Conservation (phyloP, 805 yeast genomes). For the Metschnikowia amazonensis region DNA sequence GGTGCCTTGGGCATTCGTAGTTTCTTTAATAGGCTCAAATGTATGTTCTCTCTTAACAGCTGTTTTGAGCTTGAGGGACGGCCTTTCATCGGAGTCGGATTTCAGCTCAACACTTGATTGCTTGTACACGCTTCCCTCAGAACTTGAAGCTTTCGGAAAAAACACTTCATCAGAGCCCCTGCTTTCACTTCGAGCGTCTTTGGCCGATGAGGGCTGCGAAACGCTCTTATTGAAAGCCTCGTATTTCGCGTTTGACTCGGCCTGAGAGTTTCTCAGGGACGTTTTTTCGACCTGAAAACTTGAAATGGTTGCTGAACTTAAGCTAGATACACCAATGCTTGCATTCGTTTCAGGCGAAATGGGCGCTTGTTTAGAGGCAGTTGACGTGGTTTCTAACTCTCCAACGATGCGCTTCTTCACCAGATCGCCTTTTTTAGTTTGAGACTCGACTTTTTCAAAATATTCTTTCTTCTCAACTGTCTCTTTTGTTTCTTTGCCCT, state of each 20-base stretch:
- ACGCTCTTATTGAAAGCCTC: background rate
- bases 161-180: conserved; percentile 1
- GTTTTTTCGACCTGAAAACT: background rate
- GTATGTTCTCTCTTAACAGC: background rate
- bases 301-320: background rate
- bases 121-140: background rate
- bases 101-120: conserved; percentile 2
- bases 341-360: background rate
- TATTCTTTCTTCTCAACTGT: background rate
- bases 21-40: conserved; percentile 2
- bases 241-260: background rate
- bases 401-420: background rate
- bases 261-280: background rate
- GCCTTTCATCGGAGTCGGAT: background rate
- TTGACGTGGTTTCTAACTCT: background rate
- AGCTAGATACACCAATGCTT: background rate
- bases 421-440: background rate
- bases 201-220: conserved; percentile 4
- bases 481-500: background rate
- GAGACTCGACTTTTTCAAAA: background rate
- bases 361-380: background rate
- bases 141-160: background rate
- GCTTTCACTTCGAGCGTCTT: conserved; percentile 3
- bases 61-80: background rate
- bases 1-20: background rate